Evolutionary conservation across 1,284 basidiomycete genomes (phyloP).

Genomic region (Tilletia walkeri): DNA sequence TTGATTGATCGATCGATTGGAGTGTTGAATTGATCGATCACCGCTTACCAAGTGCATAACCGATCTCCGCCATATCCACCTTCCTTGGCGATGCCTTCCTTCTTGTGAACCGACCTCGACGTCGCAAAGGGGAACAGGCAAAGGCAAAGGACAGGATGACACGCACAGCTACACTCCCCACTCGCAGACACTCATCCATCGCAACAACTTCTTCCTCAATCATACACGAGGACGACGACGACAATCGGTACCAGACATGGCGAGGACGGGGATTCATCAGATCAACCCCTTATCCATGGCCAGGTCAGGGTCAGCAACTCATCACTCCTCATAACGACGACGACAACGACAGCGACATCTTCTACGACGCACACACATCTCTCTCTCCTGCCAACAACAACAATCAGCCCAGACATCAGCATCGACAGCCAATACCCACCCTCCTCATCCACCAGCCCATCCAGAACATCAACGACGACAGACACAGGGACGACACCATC

Average conservation of each 20-base stretch:
- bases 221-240: too few species aligned
- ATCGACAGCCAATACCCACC: not conserved
- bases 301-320: not conserved
- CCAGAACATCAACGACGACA: not conserved
- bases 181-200: too few species aligned
- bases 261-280: not conserved
- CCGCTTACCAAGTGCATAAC: too few species aligned
- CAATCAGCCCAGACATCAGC: not conserved
- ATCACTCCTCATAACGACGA: not conserved
- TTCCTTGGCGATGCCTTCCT: too few species aligned
- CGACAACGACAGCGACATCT: not conserved
- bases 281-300: constrained; percentile 5
- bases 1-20: too few species aligned
- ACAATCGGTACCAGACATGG: not conserved
- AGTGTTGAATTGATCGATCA: too few species aligned
- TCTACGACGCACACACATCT: constrained; percentile 2
- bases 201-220: too few species aligned
- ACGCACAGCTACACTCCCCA: too few species aligned
- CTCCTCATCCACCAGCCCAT: not conserved
- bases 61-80: too few species aligned
- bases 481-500: not conserved
- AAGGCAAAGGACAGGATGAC: too few species aligned
- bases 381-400: not conserved
- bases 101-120: too few species aligned
- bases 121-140: too few species aligned